Conservation (phyloP, 129 eudicot genomes). For the Escallonia rubra region DNA sequence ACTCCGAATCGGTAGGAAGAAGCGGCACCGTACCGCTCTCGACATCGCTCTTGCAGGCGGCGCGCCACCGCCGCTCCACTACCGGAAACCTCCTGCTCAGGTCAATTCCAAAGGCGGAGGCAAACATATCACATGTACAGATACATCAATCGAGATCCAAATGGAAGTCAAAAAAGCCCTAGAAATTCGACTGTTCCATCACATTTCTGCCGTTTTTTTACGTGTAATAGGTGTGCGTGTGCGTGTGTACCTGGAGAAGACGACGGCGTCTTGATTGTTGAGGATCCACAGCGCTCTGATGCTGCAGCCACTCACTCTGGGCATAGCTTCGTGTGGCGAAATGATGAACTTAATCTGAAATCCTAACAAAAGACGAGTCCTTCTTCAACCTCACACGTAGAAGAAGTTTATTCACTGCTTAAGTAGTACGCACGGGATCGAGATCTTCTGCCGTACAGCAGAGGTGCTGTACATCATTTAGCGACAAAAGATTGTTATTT, state of each 20-base stretch:
- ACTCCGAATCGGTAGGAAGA: constrained; percentile 64
- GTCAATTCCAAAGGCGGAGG: not conserved
- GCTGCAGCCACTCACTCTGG: constrained; percentile 39
- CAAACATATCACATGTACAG: not conserved
- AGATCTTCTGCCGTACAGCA: no score
- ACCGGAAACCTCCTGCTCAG: constrained; percentile 79
- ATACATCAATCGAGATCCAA: not conserved
- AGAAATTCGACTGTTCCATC: not conserved
- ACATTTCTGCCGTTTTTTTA: not conserved
- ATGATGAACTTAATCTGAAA: not conserved
- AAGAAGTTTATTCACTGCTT: no score
- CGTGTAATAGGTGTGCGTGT: not conserved
- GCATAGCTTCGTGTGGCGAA: constrained; percentile 16
- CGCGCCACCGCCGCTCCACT: constrained; percentile 90
- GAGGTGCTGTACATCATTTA: no score
- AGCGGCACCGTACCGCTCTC: constrained; percentile 18
- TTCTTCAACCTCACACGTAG: no score
- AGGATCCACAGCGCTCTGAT: constrained; percentile 91
- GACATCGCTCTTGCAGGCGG: constrained; percentile 54
- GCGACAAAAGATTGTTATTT: no score
- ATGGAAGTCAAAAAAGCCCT: not conserved
- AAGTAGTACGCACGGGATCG: no score
- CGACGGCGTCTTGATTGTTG: constrained; percentile 56
- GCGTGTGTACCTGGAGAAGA: constrained; percentile 59
- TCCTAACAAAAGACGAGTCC: no score